Conservation (phyloP, 306 rosid genomes). For the Rosa chinensis region DNA sequence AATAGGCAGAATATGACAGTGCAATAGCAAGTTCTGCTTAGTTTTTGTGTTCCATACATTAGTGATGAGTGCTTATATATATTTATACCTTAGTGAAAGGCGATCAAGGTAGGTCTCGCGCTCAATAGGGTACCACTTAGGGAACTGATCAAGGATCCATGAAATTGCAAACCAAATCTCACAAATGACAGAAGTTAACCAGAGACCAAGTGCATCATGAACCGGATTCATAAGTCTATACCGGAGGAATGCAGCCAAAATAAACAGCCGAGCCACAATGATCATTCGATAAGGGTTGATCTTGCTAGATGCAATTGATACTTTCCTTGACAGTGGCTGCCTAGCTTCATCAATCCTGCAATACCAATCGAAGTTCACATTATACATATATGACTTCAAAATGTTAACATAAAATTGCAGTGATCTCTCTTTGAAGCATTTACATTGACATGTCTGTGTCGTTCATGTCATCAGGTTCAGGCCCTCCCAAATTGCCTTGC, state of each 20-base stretch:
- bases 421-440: background rate
- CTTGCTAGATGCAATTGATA: constrained; percentile 89
- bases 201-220: constrained; percentile 75
- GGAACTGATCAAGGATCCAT: constrained; percentile 97
- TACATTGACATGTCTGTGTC: constrained; percentile 84
- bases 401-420: background rate
- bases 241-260: constrained; percentile 70
- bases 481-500: constrained; percentile 74
- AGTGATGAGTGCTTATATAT: background rate
- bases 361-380: background rate
- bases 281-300: constrained; percentile 97
- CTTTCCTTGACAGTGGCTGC: constrained; percentile 92
- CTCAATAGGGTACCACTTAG: constrained; percentile 92
- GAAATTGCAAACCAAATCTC: constrained; percentile 96
- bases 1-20: background rate
- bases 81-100: constrained; percentile 67
- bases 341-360: constrained; percentile 91
- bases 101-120: constrained; percentile 94
- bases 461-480: constrained; percentile 61
- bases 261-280: constrained; percentile 74
- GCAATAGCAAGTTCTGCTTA: background rate
- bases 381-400: background rate
- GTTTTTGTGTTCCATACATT: background rate
- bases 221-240: constrained; percentile 81
- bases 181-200: constrained; percentile 87